These are phyloP conservation scores for Russula sp. DNA, from an alignment of 768 basidiomycete species.

Conservation along the genomic window DNA sequence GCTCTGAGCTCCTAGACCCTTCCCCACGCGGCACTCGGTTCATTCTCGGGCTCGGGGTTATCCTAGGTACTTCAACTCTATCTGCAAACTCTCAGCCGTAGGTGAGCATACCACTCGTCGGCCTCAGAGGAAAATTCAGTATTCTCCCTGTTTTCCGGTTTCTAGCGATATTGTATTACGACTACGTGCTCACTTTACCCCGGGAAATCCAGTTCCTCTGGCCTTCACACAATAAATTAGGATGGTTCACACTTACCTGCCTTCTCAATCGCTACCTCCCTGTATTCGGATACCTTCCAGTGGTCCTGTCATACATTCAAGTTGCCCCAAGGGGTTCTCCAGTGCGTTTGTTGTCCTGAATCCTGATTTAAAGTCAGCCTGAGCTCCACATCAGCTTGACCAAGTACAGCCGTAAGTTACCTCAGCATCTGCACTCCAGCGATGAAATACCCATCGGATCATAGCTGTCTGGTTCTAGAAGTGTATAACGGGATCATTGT, in stretches of 20 bases:
- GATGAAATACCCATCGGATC: background rate
- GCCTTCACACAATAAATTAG: slow-evolving; percentile 33
- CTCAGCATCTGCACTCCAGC: too few relatives aligned
- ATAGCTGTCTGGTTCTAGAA: slow-evolving; percentile 1
- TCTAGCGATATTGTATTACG: slow-evolving; percentile 31
- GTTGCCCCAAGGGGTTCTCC: background rate
- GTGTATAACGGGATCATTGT: background rate
- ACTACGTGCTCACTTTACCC: slow-evolving; percentile 29
- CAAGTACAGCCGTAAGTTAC: slow-evolving; percentile 2
- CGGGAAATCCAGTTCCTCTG: slow-evolving; percentile 42
- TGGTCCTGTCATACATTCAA: slow-evolving; percentile 24
- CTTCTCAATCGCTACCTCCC: slow-evolving; percentile 47
- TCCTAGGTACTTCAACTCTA: slow-evolving; percentile 4
- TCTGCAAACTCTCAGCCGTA: background rate
- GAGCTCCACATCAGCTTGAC: background rate
- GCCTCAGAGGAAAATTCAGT: background rate
- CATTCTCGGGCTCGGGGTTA: too few relatives aligned
- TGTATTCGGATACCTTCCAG: slow-evolving; percentile 32
- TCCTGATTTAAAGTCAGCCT: background rate
- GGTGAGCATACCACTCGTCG: background rate
- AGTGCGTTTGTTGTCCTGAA: slow-evolving; percentile 1
- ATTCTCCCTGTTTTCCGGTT: background rate
- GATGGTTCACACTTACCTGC: slow-evolving; percentile 40
- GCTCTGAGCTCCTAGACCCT: background rate
- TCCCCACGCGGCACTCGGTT: too few relatives aligned